These are phyloP conservation scores for Schrenkiella parvula DNA, from an alignment of 345 rosid species.

Conservation along the genomic window DNA sequence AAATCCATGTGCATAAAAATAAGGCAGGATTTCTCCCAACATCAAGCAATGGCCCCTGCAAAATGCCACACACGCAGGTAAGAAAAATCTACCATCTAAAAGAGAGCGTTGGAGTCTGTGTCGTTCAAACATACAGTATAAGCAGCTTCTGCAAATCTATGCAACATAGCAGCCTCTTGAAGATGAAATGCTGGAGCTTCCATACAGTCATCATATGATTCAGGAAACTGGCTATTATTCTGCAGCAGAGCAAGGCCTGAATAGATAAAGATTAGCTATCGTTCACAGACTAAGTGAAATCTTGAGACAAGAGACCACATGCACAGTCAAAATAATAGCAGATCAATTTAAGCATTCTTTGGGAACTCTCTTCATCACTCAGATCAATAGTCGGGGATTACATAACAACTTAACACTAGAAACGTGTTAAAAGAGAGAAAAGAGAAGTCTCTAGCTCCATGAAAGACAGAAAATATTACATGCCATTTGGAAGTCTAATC, in stretches of 20 bases:
- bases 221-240: constrained; percentile 39
- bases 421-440: not conserved
- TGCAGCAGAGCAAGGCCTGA: constrained; percentile 91
- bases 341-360: not conserved
- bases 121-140: constrained; percentile 55
- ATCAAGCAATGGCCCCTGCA: constrained; percentile 91
- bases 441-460: not conserved
- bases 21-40: constrained; percentile 73
- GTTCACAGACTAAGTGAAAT: not conserved
- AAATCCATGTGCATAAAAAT: constrained; percentile 84
- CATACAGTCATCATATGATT: constrained; percentile 38
- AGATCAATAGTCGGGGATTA: not conserved
- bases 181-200: constrained; percentile 65
- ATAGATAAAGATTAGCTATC: constrained; percentile 15
- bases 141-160: constrained; percentile 92
- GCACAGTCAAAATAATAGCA: not conserved
- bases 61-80: constrained; percentile 5
- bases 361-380: not conserved
- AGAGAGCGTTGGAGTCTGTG: not conserved
- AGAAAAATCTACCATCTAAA: not conserved
- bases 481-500: no score
- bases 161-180: constrained; percentile 59
- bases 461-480: no score
- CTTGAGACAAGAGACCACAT: not conserved
- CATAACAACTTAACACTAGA: not conserved